phyloP scores from a whole-genome alignment of 2,329 filamentous ascomycete genomes.

The Dothistroma septosporum region DNA sequence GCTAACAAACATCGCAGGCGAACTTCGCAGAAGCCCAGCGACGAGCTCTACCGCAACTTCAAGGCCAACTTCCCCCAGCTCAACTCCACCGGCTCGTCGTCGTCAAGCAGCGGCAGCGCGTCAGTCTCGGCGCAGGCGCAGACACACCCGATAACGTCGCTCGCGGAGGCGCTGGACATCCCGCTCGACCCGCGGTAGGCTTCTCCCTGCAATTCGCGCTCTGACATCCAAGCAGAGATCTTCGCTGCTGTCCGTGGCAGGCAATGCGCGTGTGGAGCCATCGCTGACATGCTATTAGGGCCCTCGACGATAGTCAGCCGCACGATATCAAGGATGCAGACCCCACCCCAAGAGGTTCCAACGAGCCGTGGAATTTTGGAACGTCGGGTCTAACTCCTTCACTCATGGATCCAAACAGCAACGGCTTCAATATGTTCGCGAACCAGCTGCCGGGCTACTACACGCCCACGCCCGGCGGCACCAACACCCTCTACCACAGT shows the following conservation, averaged over 20 bases:
- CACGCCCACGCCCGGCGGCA: slow-evolving; percentile 78
- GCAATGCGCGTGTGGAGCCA: slow-evolving; percentile 6
- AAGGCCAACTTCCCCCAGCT: slow-evolving; percentile 78
- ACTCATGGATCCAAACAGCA: slow-evolving; percentile 78
- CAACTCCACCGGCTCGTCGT: slow-evolving; percentile 35
- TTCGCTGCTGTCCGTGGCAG: slow-evolving; percentile 19
- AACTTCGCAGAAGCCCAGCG: slow-evolving; percentile 78
- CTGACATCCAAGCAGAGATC: slow-evolving; percentile 15
- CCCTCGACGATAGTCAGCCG: slow-evolving; percentile 22
- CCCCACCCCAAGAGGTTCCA: slow-evolving; percentile 72
- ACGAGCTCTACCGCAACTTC: slow-evolving; percentile 79
- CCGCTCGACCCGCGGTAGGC: slow-evolving; percentile 44
- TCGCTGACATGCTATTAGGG: slow-evolving; percentile 17
- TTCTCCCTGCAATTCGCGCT: slow-evolving; percentile 16
- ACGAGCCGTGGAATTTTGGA: slow-evolving; percentile 67
- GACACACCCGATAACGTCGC: slow-evolving; percentile 38
- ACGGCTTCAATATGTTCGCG: slow-evolving; percentile 72
- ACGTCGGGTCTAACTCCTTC: slow-evolving; percentile 68
- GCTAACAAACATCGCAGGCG: slow-evolving; percentile 23
- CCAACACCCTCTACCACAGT: slow-evolving; percentile 73
- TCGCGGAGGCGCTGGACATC: slow-evolving; percentile 46
- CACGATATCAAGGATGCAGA: slow-evolving; percentile 66
- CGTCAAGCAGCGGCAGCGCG: slow-evolving; percentile 34
- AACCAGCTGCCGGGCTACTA: slow-evolving; percentile 81
- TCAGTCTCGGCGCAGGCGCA: slow-evolving; percentile 31